These are phyloP conservation scores for Prototheca cutis DNA, from an alignment of 163 green algal species.

Conservation along the genomic window DNA sequence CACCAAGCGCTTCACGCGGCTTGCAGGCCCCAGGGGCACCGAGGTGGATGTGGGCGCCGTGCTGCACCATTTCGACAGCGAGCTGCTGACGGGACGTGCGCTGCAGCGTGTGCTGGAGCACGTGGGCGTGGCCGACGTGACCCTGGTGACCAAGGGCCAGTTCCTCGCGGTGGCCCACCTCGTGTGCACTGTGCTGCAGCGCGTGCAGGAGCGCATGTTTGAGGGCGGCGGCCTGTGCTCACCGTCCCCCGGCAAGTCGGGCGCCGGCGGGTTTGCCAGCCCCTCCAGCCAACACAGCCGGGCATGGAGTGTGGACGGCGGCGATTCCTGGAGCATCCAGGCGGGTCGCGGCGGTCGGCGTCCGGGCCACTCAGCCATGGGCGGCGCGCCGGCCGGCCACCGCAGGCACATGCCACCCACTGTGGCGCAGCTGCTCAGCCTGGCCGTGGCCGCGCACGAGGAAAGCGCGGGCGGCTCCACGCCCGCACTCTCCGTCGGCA, in stretches of 20 bases:
- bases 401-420: not conserved
- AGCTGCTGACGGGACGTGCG: slow-evolving; percentile 1
- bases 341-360: no score
- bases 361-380: not conserved
- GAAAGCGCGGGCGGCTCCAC: no score
- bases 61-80: not conserved
- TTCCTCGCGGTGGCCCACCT: slow-evolving; percentile 15
- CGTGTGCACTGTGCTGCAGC: not conserved
- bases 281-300: no score
- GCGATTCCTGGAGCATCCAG: not conserved
- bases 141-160: slow-evolving; percentile 7
- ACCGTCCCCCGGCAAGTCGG: no score
- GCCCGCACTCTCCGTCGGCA: not conserved
- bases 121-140: not conserved
- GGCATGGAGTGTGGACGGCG: slow-evolving; percentile 7
- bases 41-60: not conserved
- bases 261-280: no score
- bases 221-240: slow-evolving; percentile 4
- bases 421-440: not conserved
- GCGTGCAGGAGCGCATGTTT: not conserved
- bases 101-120: not conserved
- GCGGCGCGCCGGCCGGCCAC: not conserved
- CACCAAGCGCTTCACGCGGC: not conserved
- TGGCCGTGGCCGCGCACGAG: not conserved
- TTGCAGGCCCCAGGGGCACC: not conserved